Conservation (phyloP, 2,329 filamentous ascomycete species). For the Paecilomyces sp. region DNA sequence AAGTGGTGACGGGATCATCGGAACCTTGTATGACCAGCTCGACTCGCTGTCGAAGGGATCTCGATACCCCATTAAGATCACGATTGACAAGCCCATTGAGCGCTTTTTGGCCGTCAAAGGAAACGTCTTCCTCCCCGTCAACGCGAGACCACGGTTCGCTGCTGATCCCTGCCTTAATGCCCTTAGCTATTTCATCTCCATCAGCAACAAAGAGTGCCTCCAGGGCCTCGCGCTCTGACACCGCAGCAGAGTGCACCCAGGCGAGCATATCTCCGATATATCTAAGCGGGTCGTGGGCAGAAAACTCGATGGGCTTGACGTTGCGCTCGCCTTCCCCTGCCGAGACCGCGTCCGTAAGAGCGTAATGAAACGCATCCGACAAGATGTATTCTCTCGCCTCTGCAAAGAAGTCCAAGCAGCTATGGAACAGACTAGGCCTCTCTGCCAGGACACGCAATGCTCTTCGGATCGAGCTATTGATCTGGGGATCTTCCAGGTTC, state of each 20-base stretch:
- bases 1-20: conserved; percentile 80
- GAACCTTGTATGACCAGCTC: conserved; percentile 90
- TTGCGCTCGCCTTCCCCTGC: conserved; percentile 53
- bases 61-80: conserved; percentile 71
- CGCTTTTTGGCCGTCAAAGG: conserved; percentile 74
- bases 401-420: conserved; percentile 85
- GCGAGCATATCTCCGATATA: conserved; percentile 97
- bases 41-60: conserved; percentile 79
- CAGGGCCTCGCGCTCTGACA: conserved; percentile 87
- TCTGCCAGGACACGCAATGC: conserved; percentile 84
- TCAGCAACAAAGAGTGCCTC: conserved; percentile 88
- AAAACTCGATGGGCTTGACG: conserved; percentile 87
- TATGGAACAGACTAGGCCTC: conserved; percentile 83
- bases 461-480: conserved; percentile 74
- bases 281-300: conserved; percentile 81
- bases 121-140: conserved; percentile 50
- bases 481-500: conserved; percentile 90
- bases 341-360: conserved; percentile 66
- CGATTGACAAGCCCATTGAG: conserved; percentile 81
- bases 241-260: conserved; percentile 89
- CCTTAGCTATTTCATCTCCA: conserved; percentile 77
- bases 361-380: conserved; percentile 81
- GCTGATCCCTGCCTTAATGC: conserved; percentile 69
- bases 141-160: conserved; percentile 74
- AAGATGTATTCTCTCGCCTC: conserved; percentile 81